Base-by-base conservation (phyloP, 2,329 filamentous ascomycete genomes). In the Exophiala sp. region DNA sequence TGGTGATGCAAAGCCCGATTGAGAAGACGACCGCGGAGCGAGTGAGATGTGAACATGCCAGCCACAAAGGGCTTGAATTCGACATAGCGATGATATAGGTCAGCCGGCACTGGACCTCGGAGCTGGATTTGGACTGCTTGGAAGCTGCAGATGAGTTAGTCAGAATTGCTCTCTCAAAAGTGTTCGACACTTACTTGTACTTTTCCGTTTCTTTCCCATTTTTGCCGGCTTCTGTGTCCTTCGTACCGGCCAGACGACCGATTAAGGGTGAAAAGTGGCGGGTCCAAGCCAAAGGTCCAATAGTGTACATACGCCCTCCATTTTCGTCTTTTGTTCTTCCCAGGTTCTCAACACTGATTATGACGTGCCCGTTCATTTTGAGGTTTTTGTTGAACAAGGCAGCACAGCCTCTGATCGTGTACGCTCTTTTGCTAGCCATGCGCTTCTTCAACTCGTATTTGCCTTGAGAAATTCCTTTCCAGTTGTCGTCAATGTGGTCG, bases 111-210 rank as follows among this genome's bases (percentile, higher is more conserved):
- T 0, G 92, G 92, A 0, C 92, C 92, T 42, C 81, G 78, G 6
- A 97, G 79, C 68, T 96, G 92, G 65, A 96, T 85, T 69, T 96
- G 88, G 68, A 90, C 91, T 36, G 92, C 89, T 77, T 96, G 91
- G 72, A 97, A 97, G 70, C 88, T 91, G 65, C 32, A 63, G 65
- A 20, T 52, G 18, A 46, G 43, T 43, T 42, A 33, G 36, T 34
- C 20, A 35, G 34, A 53, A 39, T 34, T 10, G 20, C 9, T n/a
- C 18, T 14, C 3, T 47, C 29, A 7, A 14, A 12, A 38, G 39
- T 42, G 49, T 34, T 44, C 16, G n/a, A 46, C 20, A 74, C 83
- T 60, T 75, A 88, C 86, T 94, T 89, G 68, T 92, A 92, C 75
- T 84, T 86, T 65, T 88, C 80, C 2, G 83, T 78, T 55, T 76